Evolutionary conservation across 192 early-diverging fungal species (phyloP), one percentile per base, ranked within the genome.

Genomic region (Lunasporangiospora selenospora): DNA sequence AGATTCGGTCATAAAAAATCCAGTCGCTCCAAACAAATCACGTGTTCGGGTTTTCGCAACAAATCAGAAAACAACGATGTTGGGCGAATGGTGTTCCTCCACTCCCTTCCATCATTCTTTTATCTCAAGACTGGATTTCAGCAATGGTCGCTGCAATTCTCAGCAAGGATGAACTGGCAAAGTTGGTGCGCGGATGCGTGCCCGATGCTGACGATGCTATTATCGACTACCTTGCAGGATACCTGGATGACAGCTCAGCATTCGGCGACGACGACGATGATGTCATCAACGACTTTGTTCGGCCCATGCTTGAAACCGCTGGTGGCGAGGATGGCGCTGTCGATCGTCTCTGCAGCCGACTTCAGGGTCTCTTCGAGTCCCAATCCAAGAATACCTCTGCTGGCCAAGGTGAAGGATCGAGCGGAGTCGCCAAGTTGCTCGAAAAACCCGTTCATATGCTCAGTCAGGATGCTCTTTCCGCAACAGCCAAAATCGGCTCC

Each of bases 201-300:
- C 91, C 91, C 13, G 87, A 80, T 45, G 78, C 91, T 16, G 90
- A 92, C 78, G 85, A 88, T 24, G 80, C 89, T 27, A 86, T 92
- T 66, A 67, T 91, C 52, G 89, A 94, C 33, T 94, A 92, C 73
- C 81, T 92, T 41, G 80, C 82, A 43, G 89, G 88, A n/a, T 92
- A 88, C 59, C 66, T 93, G 4, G 89, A 89, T 32, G 83, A 83
- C 31, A 82, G 81, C 32, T 77, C 76, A n/a, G 32, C 64, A 30
- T 56, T 77, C 47, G 80, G 69, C 44, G 85, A 88, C 40, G 85
- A 88, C 40, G 81, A 75, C 11, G 85, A 84, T 47, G 83, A 83
- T 50, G 81, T 80, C 23, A 79, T 89, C 32, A n/a, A 71, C 18
- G 91, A 90, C 24, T 86, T 91, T 45, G 83, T 93, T 44, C 75